Conservation (phyloP, 192 early-diverging fungal species). For the Dimargaris verticillata region DNA sequence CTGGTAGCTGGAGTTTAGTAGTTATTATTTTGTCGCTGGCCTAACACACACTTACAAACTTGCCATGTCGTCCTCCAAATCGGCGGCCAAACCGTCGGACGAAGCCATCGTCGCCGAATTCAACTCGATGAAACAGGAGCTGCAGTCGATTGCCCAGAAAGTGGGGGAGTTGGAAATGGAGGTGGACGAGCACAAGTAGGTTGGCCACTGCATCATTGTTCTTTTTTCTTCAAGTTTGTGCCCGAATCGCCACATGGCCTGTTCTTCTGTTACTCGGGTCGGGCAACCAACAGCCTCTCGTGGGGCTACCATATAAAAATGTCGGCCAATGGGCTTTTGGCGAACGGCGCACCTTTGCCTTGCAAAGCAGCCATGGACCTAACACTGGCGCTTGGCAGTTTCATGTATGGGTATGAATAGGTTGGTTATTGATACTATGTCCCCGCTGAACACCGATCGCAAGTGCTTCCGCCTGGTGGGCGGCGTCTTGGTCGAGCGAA, state of each 20-base stretch:
- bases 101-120: slow-evolving; percentile 6
- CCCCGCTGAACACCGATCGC: slow-evolving; percentile 57
- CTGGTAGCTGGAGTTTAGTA: too few species aligned
- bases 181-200: slow-evolving; percentile 81
- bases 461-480: slow-evolving; percentile 89
- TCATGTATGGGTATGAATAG: not conserved
- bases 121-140: slow-evolving; percentile 39
- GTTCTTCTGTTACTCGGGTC: not conserved
- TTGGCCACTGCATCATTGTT: not conserved
- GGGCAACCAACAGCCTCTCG: not conserved
- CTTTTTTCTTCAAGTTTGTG: not conserved
- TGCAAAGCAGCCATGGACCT: not conserved
- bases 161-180: slow-evolving; percentile 88
- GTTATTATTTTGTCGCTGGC: too few species aligned
- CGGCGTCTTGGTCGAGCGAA: slow-evolving; percentile 85
- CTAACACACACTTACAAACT: too few species aligned
- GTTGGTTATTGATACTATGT: slow-evolving; percentile 79
- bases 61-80: not conserved
- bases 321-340: not conserved
- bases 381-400: not conserved
- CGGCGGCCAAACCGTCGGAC: slow-evolving; percentile 2
- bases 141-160: slow-evolving; percentile 73
- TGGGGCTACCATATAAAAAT: not conserved
- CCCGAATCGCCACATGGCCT: not conserved
- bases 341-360: not conserved